Conservation (phyloP, 768 basidiomycete genomes). For the Kwoniella botswanensis region DNA sequence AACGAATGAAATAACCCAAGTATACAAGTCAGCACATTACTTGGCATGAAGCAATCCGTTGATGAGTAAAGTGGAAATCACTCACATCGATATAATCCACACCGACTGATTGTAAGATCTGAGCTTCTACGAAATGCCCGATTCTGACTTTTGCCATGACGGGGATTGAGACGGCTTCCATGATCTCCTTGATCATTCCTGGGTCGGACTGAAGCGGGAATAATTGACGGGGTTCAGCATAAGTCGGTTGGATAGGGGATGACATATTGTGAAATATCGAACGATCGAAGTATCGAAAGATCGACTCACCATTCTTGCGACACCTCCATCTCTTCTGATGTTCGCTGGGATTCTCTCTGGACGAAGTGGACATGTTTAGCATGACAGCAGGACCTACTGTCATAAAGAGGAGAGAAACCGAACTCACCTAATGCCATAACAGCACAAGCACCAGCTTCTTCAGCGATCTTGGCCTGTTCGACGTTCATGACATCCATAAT, state of each 20-base stretch:
- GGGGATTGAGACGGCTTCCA: constrained; percentile 91
- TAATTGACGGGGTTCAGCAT: neutral
- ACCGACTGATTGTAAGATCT: constrained; percentile 92
- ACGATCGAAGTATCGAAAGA: neutral
- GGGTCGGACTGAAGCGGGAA: constrained; percentile 72
- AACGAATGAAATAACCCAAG: neutral
- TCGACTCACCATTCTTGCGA: constrained; percentile 84
- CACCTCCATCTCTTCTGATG: constrained; percentile 88
- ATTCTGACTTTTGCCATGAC: constrained; percentile 91
- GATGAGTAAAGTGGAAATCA: neutral
- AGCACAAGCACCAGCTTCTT: constrained; percentile 95
- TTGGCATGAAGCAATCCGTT: too few relatives aligned
- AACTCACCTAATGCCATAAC: constrained; percentile 71
- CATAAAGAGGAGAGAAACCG: neutral
- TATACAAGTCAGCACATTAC: neutral
- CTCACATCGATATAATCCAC: constrained; percentile 74
- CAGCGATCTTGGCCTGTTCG: constrained; percentile 82
- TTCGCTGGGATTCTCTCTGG: constrained; percentile 89
- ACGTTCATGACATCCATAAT: constrained; percentile 77
- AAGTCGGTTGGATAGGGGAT: neutral
- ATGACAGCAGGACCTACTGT: constrained; percentile 5
- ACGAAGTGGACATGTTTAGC: neutral
- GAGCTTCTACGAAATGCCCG: constrained; percentile 96
- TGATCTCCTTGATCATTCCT: constrained; percentile 93
- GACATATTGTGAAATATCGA: neutral